Conservation (phyloP, 2,329 filamentous ascomycete species). For the Colletotrichum tanaceti region DNA sequence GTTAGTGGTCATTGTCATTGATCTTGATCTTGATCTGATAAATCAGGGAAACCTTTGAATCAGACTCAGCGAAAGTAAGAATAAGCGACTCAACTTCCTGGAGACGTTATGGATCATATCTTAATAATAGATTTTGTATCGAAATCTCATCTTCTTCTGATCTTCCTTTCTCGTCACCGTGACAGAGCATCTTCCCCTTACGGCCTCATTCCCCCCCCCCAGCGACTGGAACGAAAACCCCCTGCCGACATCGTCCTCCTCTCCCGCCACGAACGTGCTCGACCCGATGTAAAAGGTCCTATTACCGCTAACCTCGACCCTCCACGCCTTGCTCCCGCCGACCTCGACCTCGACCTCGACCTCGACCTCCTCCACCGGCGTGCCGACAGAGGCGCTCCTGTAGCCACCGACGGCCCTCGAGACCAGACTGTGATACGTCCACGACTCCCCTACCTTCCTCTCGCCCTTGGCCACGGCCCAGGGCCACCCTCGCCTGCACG, state of each 20-base stretch:
- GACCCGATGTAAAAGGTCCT: slow-evolving; percentile 26
- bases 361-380: slow-evolving; percentile 18
- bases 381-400: slow-evolving; percentile 19
- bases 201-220: no score
- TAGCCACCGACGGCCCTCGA: slow-evolving; percentile 17
- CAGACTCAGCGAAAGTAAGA: no score
- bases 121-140: no score
- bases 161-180: no score
- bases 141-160: no score
- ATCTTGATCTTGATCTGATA: no score
- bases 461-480: slow-evolving; percentile 22
- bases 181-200: no score
- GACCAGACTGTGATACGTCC: slow-evolving; percentile 33
- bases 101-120: no score
- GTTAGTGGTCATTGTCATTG: no score
- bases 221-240: slow-evolving; percentile 29
- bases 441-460: slow-evolving; percentile 3
- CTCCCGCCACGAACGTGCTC: slow-evolving; percentile 25
- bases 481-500: slow-evolving; percentile 27
- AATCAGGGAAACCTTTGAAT: no score
- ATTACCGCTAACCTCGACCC: slow-evolving; percentile 28
- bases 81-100: no score
- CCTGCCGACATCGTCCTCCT: slow-evolving; percentile 18
- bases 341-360: background rate
- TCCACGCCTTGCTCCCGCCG: slow-evolving; percentile 3